A percentile compares a stretch with the other conserved stretches of the same genome.
Evolutionary conservation across 108 stramenopile species (phyloP).

Genomic region (Skeletonema potamos): DNA sequence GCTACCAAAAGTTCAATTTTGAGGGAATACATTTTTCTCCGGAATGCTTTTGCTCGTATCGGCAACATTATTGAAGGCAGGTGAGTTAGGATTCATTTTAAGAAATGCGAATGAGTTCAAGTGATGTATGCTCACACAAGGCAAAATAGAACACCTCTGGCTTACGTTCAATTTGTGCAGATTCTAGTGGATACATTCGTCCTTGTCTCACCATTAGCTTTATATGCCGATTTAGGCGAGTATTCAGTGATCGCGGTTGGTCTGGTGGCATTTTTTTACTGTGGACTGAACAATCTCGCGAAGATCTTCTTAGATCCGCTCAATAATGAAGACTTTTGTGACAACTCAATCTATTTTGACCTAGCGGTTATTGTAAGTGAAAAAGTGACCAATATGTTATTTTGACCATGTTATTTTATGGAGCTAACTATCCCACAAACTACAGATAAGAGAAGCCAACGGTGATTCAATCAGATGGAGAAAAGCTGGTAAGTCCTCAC

Average conservation of each 20-base stretch:
- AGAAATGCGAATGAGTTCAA: no score
- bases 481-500: neutral
- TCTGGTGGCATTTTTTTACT: conserved; percentile 25
- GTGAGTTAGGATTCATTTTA: neutral
- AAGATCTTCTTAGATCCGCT: conserved; percentile 25
- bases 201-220: conserved; percentile 29
- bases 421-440: neutral
- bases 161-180: conserved; percentile 56
- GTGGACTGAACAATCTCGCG: conserved; percentile 27
- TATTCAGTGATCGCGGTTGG: conserved; percentile 18
- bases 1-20: conserved; percentile 11
- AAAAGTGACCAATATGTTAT: neutral
- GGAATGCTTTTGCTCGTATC: conserved; percentile 38
- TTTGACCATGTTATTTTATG: neutral
- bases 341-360: neutral
- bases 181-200: conserved; percentile 47
- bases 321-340: neutral
- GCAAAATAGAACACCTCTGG: conserved; percentile 40
- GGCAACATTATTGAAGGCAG: conserved; percentile 36
- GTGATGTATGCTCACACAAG: neutral
- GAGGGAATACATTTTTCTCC: conserved; percentile 19
- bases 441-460: conserved; percentile 3
- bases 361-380: neutral
- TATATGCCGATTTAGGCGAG: conserved; percentile 18
- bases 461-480: conserved; percentile 3